A percentile compares a stretch with the other conserved stretches of the same genome.
Evolutionary conservation across 352 stramenopile genomes (phyloP).

Genomic region (Globisporangium iwayamae): DNA sequence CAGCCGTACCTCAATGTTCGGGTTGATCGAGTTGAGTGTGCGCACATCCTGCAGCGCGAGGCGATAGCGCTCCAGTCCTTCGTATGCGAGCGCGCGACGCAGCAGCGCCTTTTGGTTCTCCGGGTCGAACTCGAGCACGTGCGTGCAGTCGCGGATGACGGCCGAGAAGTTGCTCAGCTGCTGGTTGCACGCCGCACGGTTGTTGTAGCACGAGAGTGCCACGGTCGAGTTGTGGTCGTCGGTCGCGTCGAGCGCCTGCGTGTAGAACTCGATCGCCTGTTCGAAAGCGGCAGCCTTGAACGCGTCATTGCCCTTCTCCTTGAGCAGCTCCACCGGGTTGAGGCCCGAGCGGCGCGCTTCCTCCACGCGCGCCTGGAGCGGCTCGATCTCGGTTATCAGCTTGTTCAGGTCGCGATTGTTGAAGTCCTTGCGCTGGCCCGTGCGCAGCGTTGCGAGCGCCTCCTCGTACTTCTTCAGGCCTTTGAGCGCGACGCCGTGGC

Average conservation of each 20-base stretch:
- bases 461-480: slow-evolving; percentile 78
- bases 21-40: slow-evolving; percentile 82
- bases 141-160: slow-evolving; percentile 93
- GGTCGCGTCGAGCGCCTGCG: slow-evolving; percentile 87
- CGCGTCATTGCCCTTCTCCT: slow-evolving; percentile 92
- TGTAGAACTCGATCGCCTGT: slow-evolving; percentile 91
- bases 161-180: slow-evolving; percentile 96
- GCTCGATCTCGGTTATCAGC: slow-evolving; percentile 79
- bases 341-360: slow-evolving; percentile 69
- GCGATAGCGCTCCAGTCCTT: slow-evolving; percentile 93
- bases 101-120: slow-evolving; percentile 96
- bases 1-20: slow-evolving; percentile 76
- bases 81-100: slow-evolving; percentile 92
- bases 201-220: slow-evolving; percentile 93
- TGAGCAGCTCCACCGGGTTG: slow-evolving; percentile 83
- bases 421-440: slow-evolving; percentile 76
- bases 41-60: slow-evolving; percentile 87
- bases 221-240: slow-evolving; percentile 75
- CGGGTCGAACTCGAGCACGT: slow-evolving; percentile 92
- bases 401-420: slow-evolving; percentile 84
- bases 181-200: slow-evolving; percentile 95
- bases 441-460: slow-evolving; percentile 68
- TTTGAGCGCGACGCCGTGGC: slow-evolving; percentile 91
- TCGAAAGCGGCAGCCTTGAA: slow-evolving; percentile 92
- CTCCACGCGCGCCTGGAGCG: slow-evolving; percentile 62